Conservation (phyloP, 192 early-diverging fungal genomes). For the Cetraspora pellucida region DNA sequence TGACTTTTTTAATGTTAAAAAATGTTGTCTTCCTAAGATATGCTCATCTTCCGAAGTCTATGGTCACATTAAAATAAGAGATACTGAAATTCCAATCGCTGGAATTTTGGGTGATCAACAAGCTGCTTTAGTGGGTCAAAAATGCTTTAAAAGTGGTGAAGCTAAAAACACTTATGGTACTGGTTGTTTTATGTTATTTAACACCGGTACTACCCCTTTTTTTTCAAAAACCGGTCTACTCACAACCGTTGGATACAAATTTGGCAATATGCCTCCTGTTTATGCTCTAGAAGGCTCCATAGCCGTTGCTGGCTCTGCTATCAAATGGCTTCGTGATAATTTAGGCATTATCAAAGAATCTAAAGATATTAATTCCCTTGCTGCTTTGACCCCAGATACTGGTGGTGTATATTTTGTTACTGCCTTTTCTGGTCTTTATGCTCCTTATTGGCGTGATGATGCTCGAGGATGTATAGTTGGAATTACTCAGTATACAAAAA, state of each 20-base stretch:
- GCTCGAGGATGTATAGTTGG: conserved; percentile 86
- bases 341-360: conserved; percentile 77
- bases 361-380: conserved; percentile 73
- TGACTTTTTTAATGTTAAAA: conserved; percentile 76
- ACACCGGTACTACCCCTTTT: conserved; percentile 78
- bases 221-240: conserved; percentile 82
- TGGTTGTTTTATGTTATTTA: conserved; percentile 95
- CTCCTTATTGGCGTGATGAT: conserved; percentile 93
- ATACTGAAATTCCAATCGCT: conserved; percentile 73
- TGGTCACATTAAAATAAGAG: conserved; percentile 54
- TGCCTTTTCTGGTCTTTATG: conserved; percentile 90
- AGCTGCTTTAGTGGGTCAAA: conserved; percentile 92
- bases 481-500: conserved; percentile 85
- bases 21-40: conserved; percentile 73
- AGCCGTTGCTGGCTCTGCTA: conserved; percentile 86
- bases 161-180: conserved; percentile 98
- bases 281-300: conserved; percentile 94
- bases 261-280: conserved; percentile 69
- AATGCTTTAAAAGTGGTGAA: conserved; percentile 83
- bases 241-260: conserved; percentile 88
- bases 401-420: conserved; percentile 96
- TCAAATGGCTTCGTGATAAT: conserved; percentile 91
- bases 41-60: conserved; percentile 79
- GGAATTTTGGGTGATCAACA: conserved; percentile 95
- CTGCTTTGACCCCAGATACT: conserved; percentile 68